These are phyloP conservation scores for Trichomonas gallinae DNA, from an alignment of 208 protist genomes.

Conservation along the genomic window DNA sequence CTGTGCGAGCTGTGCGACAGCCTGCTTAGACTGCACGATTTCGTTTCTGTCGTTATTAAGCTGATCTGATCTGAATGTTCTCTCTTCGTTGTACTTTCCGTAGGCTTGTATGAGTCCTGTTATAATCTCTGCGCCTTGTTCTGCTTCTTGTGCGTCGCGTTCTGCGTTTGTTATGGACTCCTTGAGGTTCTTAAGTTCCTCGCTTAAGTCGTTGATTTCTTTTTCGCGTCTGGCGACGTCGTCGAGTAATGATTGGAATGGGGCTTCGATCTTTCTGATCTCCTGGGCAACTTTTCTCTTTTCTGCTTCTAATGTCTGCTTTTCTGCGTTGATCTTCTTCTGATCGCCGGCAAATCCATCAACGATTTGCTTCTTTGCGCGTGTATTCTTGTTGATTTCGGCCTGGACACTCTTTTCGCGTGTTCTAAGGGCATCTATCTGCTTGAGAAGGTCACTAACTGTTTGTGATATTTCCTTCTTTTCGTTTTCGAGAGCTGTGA, in stretches of 20 bases:
- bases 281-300: not conserved
- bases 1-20: not conserved
- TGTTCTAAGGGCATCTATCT: not conserved
- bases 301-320: not conserved
- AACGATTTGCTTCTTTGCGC: not conserved
- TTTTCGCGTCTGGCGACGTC: not conserved
- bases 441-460: not conserved
- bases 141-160: not conserved
- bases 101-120: not conserved
- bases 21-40: too few relatives aligned
- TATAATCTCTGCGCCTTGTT: not conserved
- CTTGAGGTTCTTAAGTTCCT: not conserved
- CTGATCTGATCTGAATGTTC: not conserved
- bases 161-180: not conserved
- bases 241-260: not conserved
- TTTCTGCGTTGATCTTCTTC: not conserved
- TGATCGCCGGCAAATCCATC: not conserved
- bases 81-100: not conserved
- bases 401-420: not conserved
- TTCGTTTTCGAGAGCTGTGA: not conserved
- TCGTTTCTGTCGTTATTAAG: not conserved
- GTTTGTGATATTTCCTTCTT: too few relatives aligned
- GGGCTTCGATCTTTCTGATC: not conserved
- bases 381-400: not conserved
- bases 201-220: not conserved